These are phyloP conservation scores for Stephania cephalantha DNA, from an alignment of 164 flowering plant species.

Conservation along the genomic window DNA sequence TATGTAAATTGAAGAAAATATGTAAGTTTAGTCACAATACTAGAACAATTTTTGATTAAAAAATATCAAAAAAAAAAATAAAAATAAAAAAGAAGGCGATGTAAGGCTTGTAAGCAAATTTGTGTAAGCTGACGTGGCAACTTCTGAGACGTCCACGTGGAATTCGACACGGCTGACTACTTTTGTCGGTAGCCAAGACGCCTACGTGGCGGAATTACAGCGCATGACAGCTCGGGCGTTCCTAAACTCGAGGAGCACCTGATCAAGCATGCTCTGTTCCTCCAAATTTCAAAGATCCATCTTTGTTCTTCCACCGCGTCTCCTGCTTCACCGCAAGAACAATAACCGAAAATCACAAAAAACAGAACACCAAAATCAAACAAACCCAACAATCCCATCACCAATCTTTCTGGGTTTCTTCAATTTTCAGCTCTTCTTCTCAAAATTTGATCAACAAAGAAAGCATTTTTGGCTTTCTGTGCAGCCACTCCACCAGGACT, in stretches of 20 bases:
- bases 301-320: background rate
- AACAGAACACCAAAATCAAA: too few relatives aligned
- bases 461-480: conserved; percentile 8
- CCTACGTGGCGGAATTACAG: background rate
- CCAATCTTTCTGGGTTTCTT: background rate
- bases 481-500: conserved; percentile 26
- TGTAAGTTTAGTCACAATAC: too few relatives aligned
- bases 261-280: background rate
- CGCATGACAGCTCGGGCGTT: background rate
- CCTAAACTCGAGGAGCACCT: background rate
- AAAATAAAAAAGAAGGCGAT: too few relatives aligned
- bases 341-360: background rate
- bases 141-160: too few relatives aligned
- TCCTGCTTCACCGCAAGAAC: conserved; percentile 2
- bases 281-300: background rate
- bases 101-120: too few relatives aligned
- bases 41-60: too few relatives aligned
- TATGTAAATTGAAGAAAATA: too few relatives aligned
- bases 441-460: background rate
- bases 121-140: too few relatives aligned
- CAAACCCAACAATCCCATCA: too few relatives aligned
- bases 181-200: background rate
- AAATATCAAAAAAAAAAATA: too few relatives aligned
- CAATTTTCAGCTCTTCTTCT: background rate
- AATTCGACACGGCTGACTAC: background rate